Evolutionary conservation across 768 basidiomycete genomes (phyloP), one percentile per base, ranked within the genome.

Genomic region (Asterophora lycoperdoides): DNA sequence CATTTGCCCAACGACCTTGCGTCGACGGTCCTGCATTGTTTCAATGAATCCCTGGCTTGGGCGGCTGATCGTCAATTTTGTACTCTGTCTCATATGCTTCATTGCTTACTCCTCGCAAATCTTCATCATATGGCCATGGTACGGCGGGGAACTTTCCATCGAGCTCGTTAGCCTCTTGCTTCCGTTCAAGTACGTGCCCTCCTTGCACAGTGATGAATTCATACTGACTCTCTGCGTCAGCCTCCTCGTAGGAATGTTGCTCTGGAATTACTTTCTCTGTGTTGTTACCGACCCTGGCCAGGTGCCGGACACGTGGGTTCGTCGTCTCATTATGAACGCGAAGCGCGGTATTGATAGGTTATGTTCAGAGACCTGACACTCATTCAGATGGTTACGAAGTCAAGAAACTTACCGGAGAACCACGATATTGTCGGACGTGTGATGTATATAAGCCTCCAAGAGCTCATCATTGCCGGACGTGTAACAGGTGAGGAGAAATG

Each of bases 51-150:
- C 62, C 36, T 56, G 83, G 55, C 63, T 83, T 49, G 83, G 83
- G 23, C 69, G 77, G 42, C 67, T 92, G 49, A 70, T 83, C 57
- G 84, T 92, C 63, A 73, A 76, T 57, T 74, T 81, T 56, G 86
- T 88, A 51, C 74, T 86, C 44, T 73, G 72, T 57, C 76, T 92
- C 30, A 91, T 92, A 37, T 78, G 73, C 44, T 98, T 97, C 67
- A 93, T 97, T 55, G 80, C 89, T 2, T 90, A 91, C 64, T 86
- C 89, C 5, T 82, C 86, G 2, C 95, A 98, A 65, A 77, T 92
- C 57, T 93, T 89, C 68, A 75, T 97, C 51, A 82, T 96, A 63
- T 79, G 77, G 91, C 93, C 92, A 17, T 96, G 91, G 91, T 95
- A 94, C 60, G 90, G 92, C 34, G 67, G 77, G 32, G 83, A 68